phyloP scores from a whole-genome alignment of 2,329 filamentous ascomycete genomes.

The Ophiostoma sp. region DNA sequence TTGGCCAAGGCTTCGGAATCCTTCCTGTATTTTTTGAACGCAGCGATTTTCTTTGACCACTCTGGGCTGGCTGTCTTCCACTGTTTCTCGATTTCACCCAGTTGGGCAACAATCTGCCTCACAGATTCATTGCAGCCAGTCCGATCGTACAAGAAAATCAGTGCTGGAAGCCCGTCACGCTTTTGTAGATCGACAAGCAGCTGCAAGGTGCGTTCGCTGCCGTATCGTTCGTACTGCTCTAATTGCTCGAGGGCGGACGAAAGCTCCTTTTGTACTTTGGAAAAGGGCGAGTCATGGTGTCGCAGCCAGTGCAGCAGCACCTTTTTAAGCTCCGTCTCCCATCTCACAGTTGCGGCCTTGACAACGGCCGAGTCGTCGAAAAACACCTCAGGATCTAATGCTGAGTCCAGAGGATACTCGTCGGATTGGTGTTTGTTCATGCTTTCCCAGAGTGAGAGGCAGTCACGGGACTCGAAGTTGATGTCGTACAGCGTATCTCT shows the following conservation, averaged over 20 bases:
- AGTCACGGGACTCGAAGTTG: constrained; percentile 69
- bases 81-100: constrained; percentile 54
- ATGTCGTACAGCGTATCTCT: constrained; percentile 68
- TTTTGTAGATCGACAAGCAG: constrained; percentile 60
- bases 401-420: constrained; percentile 50
- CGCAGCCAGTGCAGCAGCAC: constrained; percentile 62
- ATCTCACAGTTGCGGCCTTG: constrained; percentile 66
- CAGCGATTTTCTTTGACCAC: constrained; percentile 61
- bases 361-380: constrained; percentile 50
- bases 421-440: constrained; percentile 60
- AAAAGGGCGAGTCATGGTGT: constrained; percentile 47
- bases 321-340: constrained; percentile 63
- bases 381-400: constrained; percentile 50
- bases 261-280: constrained; percentile 49
- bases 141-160: constrained; percentile 77
- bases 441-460: constrained; percentile 62
- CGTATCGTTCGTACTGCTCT: neutral
- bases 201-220: constrained; percentile 48
- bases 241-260: neutral
- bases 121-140: constrained; percentile 62
- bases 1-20: constrained; percentile 39
- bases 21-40: constrained; percentile 54
- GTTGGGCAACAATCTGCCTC: constrained; percentile 49
- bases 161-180: constrained; percentile 67
- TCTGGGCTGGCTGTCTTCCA: constrained; percentile 58